A percentile compares a stretch with the other conserved stretches of the same genome.
phyloP scores from a whole-genome alignment of 1,284 basidiomycete species.

The Papiliotrema nemorosa region DNA sequence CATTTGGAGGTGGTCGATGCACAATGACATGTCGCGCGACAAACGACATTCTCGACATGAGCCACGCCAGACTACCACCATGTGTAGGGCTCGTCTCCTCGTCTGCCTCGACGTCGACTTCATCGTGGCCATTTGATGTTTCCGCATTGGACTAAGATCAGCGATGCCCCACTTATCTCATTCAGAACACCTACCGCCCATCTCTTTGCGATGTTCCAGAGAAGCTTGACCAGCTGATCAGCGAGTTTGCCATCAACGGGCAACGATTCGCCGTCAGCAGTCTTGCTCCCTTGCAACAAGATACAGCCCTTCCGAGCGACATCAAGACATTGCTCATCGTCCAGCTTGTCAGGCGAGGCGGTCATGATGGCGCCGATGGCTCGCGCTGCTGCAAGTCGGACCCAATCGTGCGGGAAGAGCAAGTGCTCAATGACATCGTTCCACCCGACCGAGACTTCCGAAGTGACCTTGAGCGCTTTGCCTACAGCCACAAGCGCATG shows the following conservation, averaged over 20 bases:
- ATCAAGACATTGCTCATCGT: constrained; percentile 58
- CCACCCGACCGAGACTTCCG: constrained; percentile 63
- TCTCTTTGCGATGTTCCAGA: constrained; percentile 85
- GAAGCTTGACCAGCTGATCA: constrained; percentile 87
- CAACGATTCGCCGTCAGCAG: constrained; percentile 27
- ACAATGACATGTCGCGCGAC: constrained; percentile 59
- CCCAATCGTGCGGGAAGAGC: constrained; percentile 92
- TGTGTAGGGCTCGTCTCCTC: constrained; percentile 29
- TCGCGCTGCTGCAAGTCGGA: constrained; percentile 75
- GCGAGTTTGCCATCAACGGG: constrained; percentile 68
- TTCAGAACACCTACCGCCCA: constrained; percentile 57
- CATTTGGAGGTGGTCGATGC: constrained; percentile 39
- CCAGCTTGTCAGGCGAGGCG: constrained; percentile 39
- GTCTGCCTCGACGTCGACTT: constrained; percentile 39
- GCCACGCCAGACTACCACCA: constrained; percentile 75
- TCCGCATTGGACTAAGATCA: constrained; percentile 1
- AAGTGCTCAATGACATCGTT: constrained; percentile 62
- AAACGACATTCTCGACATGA: constrained; percentile 91
- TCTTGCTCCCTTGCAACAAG: constrained; percentile 67
- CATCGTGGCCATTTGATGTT: constrained; percentile 32
- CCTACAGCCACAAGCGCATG: constrained; percentile 66
- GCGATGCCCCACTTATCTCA: neutral
- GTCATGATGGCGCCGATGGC: constrained; percentile 68
- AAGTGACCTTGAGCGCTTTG: constrained; percentile 61
- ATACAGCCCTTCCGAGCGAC: constrained; percentile 71